Evolutionary conservation across 1,284 basidiomycete genomes (phyloP), one percentile per base, ranked within the genome.

Genomic region (Apiotrichum montevideense): DNA sequence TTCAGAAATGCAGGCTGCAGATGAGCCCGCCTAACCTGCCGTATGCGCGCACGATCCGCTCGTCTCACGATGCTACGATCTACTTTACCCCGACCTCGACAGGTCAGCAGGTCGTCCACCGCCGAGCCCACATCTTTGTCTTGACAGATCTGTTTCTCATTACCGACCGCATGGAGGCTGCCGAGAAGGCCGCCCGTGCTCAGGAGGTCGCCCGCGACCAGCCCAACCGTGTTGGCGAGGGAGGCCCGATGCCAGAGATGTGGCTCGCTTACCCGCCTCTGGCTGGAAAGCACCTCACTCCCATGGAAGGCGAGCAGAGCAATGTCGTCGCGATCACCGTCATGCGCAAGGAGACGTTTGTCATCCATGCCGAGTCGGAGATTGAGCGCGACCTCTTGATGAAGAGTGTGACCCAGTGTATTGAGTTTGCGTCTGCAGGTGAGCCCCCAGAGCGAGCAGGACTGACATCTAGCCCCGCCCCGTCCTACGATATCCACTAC

Each of bases 181-280:
- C 84, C 52, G 89, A 93, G 60, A 77, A 77, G 61, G 76, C 72
- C 1, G 59, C 63, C 4, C 75, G 71, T 57, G 74, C 69, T 2
- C 68, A 71, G 55, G 66, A 74, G 41, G 66, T 77, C 9, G 68
- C 70, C 3, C 54, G 59, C 13, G 66, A 72, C 33, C 68, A 75
- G 51, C 75, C 75, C 4, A 67, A 70, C 46, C 63, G 75, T 13
- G 71, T 79, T 2, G 73, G 68, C 21, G 69, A 73, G 52, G 72
- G 78, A 46, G 82, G 78, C 7, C 77, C 79, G 5, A 85, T 84
- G 54, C 81, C 86, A 6, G 92, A 97, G 70, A 89, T 96, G 86
- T 91, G 87, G 86, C 79, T 99, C 52, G 84, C 88, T 62, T 99
- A 96, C 78, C 96, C 96, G 21, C 96, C 96, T 3, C 79, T 99